A percentile compares a stretch with the other conserved stretches of the same genome.
These are phyloP conservation scores for Hanseniaspora taiwanica DNA, from an alignment of 805 yeast genomes.

Conservation along the genomic window DNA sequence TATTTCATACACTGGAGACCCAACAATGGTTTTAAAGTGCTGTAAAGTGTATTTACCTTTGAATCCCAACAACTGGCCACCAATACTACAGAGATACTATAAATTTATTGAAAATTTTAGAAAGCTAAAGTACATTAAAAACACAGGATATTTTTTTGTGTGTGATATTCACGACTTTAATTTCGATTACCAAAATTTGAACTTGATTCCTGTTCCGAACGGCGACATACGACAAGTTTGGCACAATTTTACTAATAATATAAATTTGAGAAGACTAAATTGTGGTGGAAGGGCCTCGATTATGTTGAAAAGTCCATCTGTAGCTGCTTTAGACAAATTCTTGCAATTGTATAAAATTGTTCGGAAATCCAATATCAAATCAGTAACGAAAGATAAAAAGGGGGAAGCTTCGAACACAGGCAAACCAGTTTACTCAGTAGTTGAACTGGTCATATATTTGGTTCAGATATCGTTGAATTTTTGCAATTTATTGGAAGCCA, in stretches of 20 bases:
- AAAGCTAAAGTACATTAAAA: conserved; percentile 30
- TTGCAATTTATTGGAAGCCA: conserved; percentile 57
- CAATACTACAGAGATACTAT: conserved; percentile 43
- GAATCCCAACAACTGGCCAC: conserved; percentile 22
- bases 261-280: conserved; percentile 58
- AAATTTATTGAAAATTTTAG: conserved; percentile 53
- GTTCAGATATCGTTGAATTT: conserved; percentile 69
- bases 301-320: conserved; percentile 55
- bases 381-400: conserved; percentile 11
- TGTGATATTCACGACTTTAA: conserved; percentile 74
- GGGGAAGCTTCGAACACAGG: neutral
- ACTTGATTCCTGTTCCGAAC: conserved; percentile 53
- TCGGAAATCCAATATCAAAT: conserved; percentile 18
- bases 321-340: conserved; percentile 72
- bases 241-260: conserved; percentile 54
- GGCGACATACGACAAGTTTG: conserved; percentile 43
- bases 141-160: conserved; percentile 52
- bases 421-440: conserved; percentile 39
- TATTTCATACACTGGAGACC: conserved; percentile 77
- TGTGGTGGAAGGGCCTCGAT: conserved; percentile 83
- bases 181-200: conserved; percentile 35
- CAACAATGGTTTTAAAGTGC: conserved; percentile 48
- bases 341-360: conserved; percentile 56
- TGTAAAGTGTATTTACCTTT: conserved; percentile 40
- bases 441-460: conserved; percentile 54